Conservation (phyloP, 176 grass and related monocot species). For the Aegilops sharonensis region DNA sequence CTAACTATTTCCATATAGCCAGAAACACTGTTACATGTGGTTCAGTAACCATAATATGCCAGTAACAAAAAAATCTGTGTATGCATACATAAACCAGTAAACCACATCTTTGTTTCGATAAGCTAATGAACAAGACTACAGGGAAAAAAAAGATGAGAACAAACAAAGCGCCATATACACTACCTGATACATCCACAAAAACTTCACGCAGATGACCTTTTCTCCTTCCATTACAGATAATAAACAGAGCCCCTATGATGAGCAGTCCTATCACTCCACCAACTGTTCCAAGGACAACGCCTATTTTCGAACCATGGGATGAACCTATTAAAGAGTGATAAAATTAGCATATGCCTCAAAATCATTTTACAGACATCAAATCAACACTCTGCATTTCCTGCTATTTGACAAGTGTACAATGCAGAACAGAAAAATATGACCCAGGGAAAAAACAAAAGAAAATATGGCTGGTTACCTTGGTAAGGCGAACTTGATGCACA, state of each 20-base stretch:
- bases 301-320: constrained; percentile 64
- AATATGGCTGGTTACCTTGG: constrained; percentile 54
- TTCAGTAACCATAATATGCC: not conserved
- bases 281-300: constrained; percentile 72
- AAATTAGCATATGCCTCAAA: not conserved
- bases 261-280: constrained; percentile 68
- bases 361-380: not conserved
- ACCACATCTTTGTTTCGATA: not conserved
- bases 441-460: not conserved
- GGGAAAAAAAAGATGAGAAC: not conserved
- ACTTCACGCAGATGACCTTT: constrained; percentile 56
- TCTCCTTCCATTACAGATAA: constrained; percentile 72
- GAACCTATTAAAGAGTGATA: constrained; percentile 48
- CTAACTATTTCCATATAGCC: not conserved
- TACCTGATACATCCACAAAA: constrained; percentile 98
- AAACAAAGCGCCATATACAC: constrained; percentile 11
- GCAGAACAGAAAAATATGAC: constrained; percentile 13
- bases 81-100: not conserved
- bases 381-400: not conserved
- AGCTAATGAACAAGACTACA: constrained; percentile 4
- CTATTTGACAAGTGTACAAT: constrained; percentile 25
- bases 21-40: not conserved
- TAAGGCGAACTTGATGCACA: constrained; percentile 67
- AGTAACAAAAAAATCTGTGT: not conserved
- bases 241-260: constrained; percentile 54